These are phyloP conservation scores for Scutellaria galericulata DNA, from an alignment of 257 asterid species.

Conservation along the genomic window DNA sequence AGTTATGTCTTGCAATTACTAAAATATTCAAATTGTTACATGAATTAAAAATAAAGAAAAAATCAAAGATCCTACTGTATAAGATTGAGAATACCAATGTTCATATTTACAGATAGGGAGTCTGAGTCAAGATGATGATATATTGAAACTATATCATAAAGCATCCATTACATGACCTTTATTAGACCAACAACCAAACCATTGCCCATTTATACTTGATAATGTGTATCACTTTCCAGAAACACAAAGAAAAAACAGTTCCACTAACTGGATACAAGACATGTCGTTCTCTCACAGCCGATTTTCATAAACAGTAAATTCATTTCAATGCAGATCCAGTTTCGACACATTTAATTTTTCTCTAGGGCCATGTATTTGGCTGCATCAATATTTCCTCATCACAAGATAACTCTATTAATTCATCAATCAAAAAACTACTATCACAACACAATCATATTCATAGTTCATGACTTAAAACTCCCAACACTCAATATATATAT, in stretches of 20 bases:
- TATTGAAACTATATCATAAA: background rate
- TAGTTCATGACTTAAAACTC: background rate
- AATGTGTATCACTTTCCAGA: background rate
- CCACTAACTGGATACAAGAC: conserved; percentile 4
- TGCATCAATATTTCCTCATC: background rate
- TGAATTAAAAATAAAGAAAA: too few relatives aligned
- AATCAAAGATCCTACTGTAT: too few relatives aligned
- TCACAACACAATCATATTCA: background rate
- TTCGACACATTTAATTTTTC: background rate
- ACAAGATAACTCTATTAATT: background rate
- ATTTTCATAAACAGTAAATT: background rate
- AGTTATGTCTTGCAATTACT: background rate
- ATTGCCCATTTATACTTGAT: background rate
- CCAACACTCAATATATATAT: background rate
- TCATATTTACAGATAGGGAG: background rate
- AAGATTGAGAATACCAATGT: too few relatives aligned
- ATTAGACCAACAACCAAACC: background rate
- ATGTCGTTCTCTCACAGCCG: conserved; percentile 10
- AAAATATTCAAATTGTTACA: too few relatives aligned
- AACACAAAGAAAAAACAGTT: background rate
- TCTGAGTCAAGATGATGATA: background rate
- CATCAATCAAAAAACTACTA: background rate
- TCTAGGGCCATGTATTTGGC: too few relatives aligned
- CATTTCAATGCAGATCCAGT: background rate
- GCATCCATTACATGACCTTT: background rate